Conservation (phyloP, 768 basidiomycete species). For the Xerocomus spinulosus region DNA sequence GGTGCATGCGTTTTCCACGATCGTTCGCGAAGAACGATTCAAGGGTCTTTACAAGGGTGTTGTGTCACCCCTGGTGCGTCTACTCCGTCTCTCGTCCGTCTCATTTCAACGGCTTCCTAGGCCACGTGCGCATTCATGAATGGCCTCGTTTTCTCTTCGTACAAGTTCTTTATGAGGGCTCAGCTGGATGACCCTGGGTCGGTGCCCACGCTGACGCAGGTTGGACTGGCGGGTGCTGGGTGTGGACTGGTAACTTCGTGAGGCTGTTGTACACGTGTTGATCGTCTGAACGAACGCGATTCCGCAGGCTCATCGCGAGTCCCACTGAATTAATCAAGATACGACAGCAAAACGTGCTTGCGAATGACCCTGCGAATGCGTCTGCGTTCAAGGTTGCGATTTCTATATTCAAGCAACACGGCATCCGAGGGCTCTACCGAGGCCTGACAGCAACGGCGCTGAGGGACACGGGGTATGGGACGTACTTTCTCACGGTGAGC, state of each 20-base stretch:
- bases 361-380: constrained; percentile 29
- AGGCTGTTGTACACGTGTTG: constrained; percentile 25
- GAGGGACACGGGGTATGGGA: constrained; percentile 78
- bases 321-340: constrained; percentile 90
- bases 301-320: constrained; percentile 61
- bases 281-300: neutral
- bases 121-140: constrained; percentile 73
- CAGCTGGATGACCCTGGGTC: constrained; percentile 47
- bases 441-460: constrained; percentile 70
- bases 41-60: constrained; percentile 72
- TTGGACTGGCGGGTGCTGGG: constrained; percentile 73
- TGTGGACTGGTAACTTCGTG: constrained; percentile 79
- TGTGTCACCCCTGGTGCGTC: constrained; percentile 69
- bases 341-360: constrained; percentile 60
- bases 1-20: constrained; percentile 59
- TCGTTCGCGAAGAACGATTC: constrained; percentile 66
- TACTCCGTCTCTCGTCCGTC: neutral
- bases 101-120: too few species aligned
- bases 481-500: constrained; percentile 77
- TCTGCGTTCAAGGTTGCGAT: constrained; percentile 52
- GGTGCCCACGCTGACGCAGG: constrained; percentile 64
- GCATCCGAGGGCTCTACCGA: constrained; percentile 68
- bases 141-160: constrained; percentile 81
- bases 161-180: constrained; percentile 69
- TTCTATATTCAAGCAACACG: constrained; percentile 50